Percentiles rank a stretch among this genome's conserved stretches.
Evolutionary conservation across 768 basidiomycete species (phyloP).

Genomic region (Boletus tylopilopsis): DNA sequence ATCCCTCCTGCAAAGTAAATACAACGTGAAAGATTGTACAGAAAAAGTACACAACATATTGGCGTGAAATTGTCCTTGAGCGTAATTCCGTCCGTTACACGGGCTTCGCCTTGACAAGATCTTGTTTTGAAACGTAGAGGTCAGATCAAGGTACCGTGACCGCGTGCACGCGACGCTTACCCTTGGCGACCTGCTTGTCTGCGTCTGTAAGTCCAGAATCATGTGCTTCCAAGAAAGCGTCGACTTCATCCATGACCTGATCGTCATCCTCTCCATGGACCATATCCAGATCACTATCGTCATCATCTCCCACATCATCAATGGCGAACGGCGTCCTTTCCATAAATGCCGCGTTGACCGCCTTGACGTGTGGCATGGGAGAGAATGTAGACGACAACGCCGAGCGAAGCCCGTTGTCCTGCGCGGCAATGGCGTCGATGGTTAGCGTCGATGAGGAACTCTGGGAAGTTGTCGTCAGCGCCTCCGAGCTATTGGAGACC

Average conservation of each 20-base stretch:
- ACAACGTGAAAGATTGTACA: constrained; percentile 6
- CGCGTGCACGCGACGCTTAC: constrained; percentile 41
- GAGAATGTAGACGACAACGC: constrained; percentile 36
- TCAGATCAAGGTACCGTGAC: background rate
- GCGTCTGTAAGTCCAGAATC: constrained; percentile 81
- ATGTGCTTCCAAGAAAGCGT: constrained; percentile 93
- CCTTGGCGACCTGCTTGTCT: constrained; percentile 74
- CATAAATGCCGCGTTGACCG: constrained; percentile 80
- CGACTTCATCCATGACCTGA: constrained; percentile 90
- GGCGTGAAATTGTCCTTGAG: background rate
- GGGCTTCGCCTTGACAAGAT: constrained; percentile 58
- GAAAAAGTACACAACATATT: constrained; percentile 14
- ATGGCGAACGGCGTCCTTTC: constrained; percentile 96
- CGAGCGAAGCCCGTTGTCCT: constrained; percentile 24
- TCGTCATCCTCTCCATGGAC: constrained; percentile 62
- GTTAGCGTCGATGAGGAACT: constrained; percentile 50
- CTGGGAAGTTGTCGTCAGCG: constrained; percentile 14
- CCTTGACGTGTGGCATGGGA: constrained; percentile 65
- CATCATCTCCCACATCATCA: constrained; percentile 76
- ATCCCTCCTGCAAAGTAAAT: constrained; percentile 2
- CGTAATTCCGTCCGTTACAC: constrained; percentile 25
- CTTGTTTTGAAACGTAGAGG: constrained; percentile 27
- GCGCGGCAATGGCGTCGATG: constrained; percentile 35
- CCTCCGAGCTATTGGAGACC: constrained; percentile 32
- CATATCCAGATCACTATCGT: constrained; percentile 54